Evolutionary conservation across 2,329 filamentous ascomycete species (phyloP).

Genomic region (Fusarium decemcellulare): DNA sequence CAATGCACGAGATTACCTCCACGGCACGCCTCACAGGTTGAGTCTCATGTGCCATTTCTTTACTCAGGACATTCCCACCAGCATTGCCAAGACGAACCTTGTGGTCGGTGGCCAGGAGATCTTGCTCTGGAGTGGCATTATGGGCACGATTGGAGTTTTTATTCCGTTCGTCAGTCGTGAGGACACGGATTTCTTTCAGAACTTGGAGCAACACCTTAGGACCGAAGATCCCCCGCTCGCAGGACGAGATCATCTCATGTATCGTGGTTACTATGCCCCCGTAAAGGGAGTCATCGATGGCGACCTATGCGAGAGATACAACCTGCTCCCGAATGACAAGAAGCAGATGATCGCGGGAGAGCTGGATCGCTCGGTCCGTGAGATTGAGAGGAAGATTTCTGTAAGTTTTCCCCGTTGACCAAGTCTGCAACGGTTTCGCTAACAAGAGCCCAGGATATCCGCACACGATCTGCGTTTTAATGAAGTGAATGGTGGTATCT

Average conservation of each 20-base stretch:
- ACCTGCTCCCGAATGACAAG: slow-evolving; percentile 86
- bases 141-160: slow-evolving; percentile 93
- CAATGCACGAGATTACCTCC: slow-evolving; percentile 90
- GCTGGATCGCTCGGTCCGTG: slow-evolving; percentile 88
- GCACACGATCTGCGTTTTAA: slow-evolving; percentile 72
- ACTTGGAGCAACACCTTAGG: slow-evolving; percentile 88
- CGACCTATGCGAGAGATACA: slow-evolving; percentile 94
- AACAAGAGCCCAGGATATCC: slow-evolving; percentile 64
- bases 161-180: slow-evolving; percentile 93
- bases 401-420: slow-evolving; percentile 53
- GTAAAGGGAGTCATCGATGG: slow-evolving; percentile 98
- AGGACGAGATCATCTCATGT: slow-evolving; percentile 95
- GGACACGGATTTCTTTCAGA: slow-evolving; percentile 98
- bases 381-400: slow-evolving; percentile 97
- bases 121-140: slow-evolving; percentile 92
- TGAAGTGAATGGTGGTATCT: slow-evolving; percentile 36
- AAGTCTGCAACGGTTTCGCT: slow-evolving; percentile 29
- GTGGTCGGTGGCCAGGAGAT: slow-evolving; percentile 94
- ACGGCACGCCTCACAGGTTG: slow-evolving; percentile 88
- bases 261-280: slow-evolving; percentile 94
- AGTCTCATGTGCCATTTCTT: slow-evolving; percentile 91
- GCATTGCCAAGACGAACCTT: slow-evolving; percentile 88
- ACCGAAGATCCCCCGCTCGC: slow-evolving; percentile 89
- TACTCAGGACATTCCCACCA: slow-evolving; percentile 92
- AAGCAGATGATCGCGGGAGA: slow-evolving; percentile 97